These are phyloP conservation scores for Exophiala sp. DNA, from an alignment of 2,329 filamentous ascomycete genomes.

Conservation along the genomic window DNA sequence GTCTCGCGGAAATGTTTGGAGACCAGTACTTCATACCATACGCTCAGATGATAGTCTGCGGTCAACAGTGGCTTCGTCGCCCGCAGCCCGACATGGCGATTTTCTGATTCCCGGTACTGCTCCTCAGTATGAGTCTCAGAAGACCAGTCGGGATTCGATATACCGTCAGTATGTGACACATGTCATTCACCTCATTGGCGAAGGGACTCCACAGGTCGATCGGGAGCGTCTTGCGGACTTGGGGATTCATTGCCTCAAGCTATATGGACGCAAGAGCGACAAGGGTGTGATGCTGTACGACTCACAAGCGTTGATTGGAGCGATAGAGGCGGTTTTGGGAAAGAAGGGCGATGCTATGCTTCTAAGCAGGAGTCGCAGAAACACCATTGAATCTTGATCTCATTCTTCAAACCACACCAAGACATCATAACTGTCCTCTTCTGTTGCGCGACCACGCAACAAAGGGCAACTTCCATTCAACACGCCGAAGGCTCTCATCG, in stretches of 20 bases:
- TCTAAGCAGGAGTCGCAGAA: constrained; percentile 50
- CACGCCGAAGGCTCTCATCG: constrained; percentile 58
- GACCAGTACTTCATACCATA: constrained; percentile 11
- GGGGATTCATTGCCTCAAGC: constrained; percentile 66
- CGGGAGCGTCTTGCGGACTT: constrained; percentile 19
- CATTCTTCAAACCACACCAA: neutral
- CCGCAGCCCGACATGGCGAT: constrained; percentile 8
- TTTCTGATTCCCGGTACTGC: constrained; percentile 12
- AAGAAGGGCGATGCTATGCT: constrained; percentile 54
- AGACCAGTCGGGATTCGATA: constrained; percentile 13
- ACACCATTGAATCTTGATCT: constrained; percentile 48
- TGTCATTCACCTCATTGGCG: constrained; percentile 27
- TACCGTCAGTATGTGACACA: constrained; percentile 29
- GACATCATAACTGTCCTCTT: constrained; percentile 47
- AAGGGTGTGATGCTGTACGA: constrained; percentile 67
- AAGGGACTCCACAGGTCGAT: constrained; percentile 26
- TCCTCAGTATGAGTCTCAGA: neutral
- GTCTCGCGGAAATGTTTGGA: constrained; percentile 52
- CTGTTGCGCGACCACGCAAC: constrained; percentile 63
- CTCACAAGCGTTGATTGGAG: constrained; percentile 67
- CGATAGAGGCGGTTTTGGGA: constrained; percentile 73
- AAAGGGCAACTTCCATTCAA: constrained; percentile 84
- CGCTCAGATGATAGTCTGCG: constrained; percentile 16
- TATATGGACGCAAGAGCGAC: constrained; percentile 65
- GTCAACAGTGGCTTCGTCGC: constrained; percentile 10